Base-by-base conservation (phyloP, 2,329 filamentous ascomycete genomes). In the Dryadomyces quercus-mongolicae region DNA sequence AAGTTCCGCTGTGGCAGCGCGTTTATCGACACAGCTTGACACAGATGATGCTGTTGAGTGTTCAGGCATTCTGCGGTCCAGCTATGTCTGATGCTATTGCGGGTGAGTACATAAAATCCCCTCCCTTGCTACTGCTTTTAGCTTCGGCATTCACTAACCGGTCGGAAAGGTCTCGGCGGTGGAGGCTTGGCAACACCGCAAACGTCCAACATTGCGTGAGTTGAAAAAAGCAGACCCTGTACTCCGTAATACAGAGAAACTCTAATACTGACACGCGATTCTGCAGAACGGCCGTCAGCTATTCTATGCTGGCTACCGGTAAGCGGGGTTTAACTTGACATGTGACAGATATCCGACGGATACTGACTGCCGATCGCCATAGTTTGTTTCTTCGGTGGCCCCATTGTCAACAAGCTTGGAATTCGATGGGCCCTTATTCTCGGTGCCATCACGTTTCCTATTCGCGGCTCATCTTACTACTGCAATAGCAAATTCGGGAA, bases 401-500 rank as follows among this genome's bases (percentile, higher is more conserved):
- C 49, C 22, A 51, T 51, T 18, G 49, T 51, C 49, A 51, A 51
- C 40, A 51, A 43, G 38, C 9, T 51, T 7, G 49, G 49, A 20
- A 18, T 20, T 15, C n/a, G 20, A 8, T 7, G 40, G 10, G 20
- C 49, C 2, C 49, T 51, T 4, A 16, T 51, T 10, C 21, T 51
- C 5, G 49, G 49, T 7, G 20, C 49, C 38, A 44, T 51, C 3
- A 44, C 38, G 4, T 51, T 51, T 51, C 49, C 49, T 13, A 51
- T 51, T 16, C 49, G 38, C 7, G 49, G 49, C 13, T 51, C 49
- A 2, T 51, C 49, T 3, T 51, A 51, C 49, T 51, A 52, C 25
- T 53, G 45, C 45, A 53, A 53, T 21, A 53, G 51, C 51, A 53
- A 53, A n/a, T 53, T 48, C 31, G 51, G 51, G 3, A 53, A 18